phyloP scores from a whole-genome alignment of 2,329 filamentous ascomycete genomes.

The Canariomyces notabilis region DNA sequence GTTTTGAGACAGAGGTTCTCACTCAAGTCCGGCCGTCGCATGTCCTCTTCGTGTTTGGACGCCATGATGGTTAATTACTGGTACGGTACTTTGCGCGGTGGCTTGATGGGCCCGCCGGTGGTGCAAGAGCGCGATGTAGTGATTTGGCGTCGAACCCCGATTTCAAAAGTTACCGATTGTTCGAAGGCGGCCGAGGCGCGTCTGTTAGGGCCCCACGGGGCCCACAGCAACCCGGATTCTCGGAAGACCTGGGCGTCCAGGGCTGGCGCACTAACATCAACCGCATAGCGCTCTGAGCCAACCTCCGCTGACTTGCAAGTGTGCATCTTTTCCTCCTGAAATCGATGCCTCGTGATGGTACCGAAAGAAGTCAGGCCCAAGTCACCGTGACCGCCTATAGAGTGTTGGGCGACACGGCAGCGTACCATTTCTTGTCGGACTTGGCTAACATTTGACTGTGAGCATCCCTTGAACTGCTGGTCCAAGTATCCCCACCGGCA shows the following conservation, averaged over 20 bases:
- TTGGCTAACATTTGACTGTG: too few species aligned
- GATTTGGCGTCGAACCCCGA: slow-evolving; percentile 4
- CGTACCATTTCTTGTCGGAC: too few species aligned
- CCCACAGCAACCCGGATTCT: background rate
- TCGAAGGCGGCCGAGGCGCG: background rate
- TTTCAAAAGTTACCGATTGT: background rate
- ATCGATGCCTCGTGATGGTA: too few species aligned
- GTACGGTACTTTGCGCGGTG: slow-evolving; percentile 3
- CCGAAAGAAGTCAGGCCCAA: too few species aligned
- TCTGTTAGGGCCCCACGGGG: slow-evolving; percentile 5
- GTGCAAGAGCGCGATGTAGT: slow-evolving; percentile 4
- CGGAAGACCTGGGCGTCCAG: background rate
- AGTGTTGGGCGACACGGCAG: too few species aligned
- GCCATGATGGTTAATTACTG: slow-evolving; percentile 34
- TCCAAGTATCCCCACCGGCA: too few species aligned
- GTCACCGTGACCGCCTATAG: too few species aligned
- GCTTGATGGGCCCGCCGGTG: slow-evolving; percentile 1
- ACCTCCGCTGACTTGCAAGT: background rate
- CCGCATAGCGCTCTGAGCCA: background rate
- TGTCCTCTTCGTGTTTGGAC: slow-evolving; percentile 36
- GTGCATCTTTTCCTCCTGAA: too few species aligned
- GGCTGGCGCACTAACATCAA: background rate
- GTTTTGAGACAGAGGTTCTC: slow-evolving; percentile 17
- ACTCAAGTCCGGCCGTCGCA: slow-evolving; percentile 43
- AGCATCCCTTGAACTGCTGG: too few species aligned